Base-by-base conservation (phyloP, 768 basidiomycete species). In the Sporobolomyces roseus region DNA sequence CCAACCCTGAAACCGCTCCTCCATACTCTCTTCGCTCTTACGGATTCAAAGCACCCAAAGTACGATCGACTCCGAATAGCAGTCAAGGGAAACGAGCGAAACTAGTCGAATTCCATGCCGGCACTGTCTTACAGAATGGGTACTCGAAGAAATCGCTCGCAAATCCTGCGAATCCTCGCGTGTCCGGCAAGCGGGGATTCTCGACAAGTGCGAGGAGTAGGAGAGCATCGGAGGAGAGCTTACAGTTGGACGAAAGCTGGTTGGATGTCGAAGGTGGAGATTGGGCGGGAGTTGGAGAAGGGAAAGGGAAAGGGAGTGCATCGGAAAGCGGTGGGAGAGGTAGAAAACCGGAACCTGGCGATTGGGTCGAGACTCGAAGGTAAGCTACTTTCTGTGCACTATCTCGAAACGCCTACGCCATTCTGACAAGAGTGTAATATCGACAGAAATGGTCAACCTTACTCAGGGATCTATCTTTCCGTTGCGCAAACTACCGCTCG, bases 351-450 rank as follows among this genome's bases (percentile, higher is more conserved):
- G 17, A 46, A 48, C 30, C 41, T 25, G 67, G 67, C 25, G 67
- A 68, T 23, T 68, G 32, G 32, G 50, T 68, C 41, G 61, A 68
- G 38, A 50, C 61, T 25, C 33, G 45, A 5, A 49, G 61, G 67
- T 68, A 23, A 41, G 60, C 17, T 46, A 3, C 1, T 19, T 43
- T n/a, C n/a, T n/a, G n/a, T n/a, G n/a, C n/a, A n/a, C n/a, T n/a
- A n/a, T n/a, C n/a, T n/a, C n/a, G n/a, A n/a, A n/a, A n/a, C n/a
- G n/a, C n/a, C n/a, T n/a, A n/a, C n/a, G n/a, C n/a, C n/a, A n/a
- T n/a, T n/a, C n/a, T n/a, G n/a, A n/a, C n/a, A n/a, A n/a, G n/a
- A n/a, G 9, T 14, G 16, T 9, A 1, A 14, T 12, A 8, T 25
- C 46, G 19, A 10, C 51, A 69, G 68, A 6, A 27, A 33, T 30